phyloP scores from a whole-genome alignment of 2,329 filamentous ascomycete genomes.

The Zymoseptoria crescenta region DNA sequence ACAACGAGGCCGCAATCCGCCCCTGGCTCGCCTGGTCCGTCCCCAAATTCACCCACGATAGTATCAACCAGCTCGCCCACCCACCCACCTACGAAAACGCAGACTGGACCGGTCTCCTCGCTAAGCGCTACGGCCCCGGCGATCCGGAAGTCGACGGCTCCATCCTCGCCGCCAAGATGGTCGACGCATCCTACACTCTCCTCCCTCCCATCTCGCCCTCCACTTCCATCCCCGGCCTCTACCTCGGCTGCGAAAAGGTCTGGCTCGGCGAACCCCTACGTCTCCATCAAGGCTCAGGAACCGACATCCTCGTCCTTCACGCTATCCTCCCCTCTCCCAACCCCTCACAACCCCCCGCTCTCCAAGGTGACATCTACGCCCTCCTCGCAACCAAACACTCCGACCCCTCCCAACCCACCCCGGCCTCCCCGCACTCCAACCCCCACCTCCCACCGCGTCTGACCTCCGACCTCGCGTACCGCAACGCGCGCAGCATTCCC shows the following conservation, averaged over 20 bases:
- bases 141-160: conserved; percentile 50
- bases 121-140: conserved; percentile 37
- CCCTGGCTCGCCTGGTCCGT: conserved; percentile 54
- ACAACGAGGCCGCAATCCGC: conserved; percentile 39
- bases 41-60: conserved; percentile 42
- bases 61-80: conserved; percentile 33
- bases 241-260: conserved; percentile 51
- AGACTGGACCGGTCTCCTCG: conserved; percentile 43
- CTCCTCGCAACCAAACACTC: conserved; percentile 36
- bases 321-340: conserved; percentile 35
- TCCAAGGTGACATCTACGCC: conserved; percentile 45
- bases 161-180: conserved; percentile 49
- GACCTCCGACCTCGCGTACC: conserved; percentile 44
- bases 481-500: conserved; percentile 38
- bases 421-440: conserved; percentile 27
- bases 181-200: conserved; percentile 49
- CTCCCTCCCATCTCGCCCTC: conserved; percentile 37
- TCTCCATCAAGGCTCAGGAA: conserved; percentile 38
- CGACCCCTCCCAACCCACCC: conserved; percentile 29
- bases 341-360: conserved; percentile 23
- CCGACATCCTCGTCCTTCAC: conserved; percentile 43
- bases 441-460: conserved; percentile 44
- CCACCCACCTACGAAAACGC: conserved; percentile 41
- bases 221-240: conserved; percentile 48
- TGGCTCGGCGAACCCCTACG: conserved; percentile 53